A percentile compares a stretch with the other conserved stretches of the same genome.
Evolutionary conservation across 2,329 filamentous ascomycete species (phyloP).

Genomic region (Mollisiaceae sp.): DNA sequence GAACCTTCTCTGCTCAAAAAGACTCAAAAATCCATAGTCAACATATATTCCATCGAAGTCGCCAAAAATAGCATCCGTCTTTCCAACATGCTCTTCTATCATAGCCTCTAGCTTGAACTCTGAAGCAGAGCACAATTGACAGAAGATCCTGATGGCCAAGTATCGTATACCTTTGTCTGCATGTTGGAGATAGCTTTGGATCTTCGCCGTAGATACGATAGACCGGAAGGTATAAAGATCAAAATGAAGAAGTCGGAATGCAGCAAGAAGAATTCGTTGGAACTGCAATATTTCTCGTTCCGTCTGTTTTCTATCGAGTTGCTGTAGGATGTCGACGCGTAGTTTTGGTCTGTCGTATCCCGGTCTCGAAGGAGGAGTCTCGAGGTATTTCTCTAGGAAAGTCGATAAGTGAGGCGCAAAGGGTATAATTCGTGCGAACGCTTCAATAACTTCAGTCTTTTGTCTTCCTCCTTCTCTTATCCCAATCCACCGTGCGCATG

Average conservation of each 20-base stretch:
- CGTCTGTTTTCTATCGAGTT: slow-evolving; percentile 39
- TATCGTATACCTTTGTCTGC: slow-evolving; percentile 69
- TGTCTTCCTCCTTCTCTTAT: slow-evolving; percentile 28
- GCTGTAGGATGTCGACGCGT: slow-evolving; percentile 33
- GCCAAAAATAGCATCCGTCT: slow-evolving; percentile 64
- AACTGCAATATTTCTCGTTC: slow-evolving; percentile 46
- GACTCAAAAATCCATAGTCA: slow-evolving; percentile 76
- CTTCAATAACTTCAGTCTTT: slow-evolving; percentile 59
- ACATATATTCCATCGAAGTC: slow-evolving; percentile 76
- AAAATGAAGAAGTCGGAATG: slow-evolving; percentile 81
- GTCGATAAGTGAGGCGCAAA: slow-evolving; percentile 80
- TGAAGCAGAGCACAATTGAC: slow-evolving; percentile 77
- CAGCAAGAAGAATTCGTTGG: slow-evolving; percentile 63
- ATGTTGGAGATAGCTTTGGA: slow-evolving; percentile 73
- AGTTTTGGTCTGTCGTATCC: slow-evolving; percentile 36
- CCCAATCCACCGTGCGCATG: slow-evolving; percentile 79
- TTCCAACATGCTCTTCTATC: slow-evolving; percentile 67
- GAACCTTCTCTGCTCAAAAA: slow-evolving; percentile 56
- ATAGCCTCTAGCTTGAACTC: slow-evolving; percentile 79
- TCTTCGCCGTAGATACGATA: slow-evolving; percentile 66
- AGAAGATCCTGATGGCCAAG: slow-evolving; percentile 81
- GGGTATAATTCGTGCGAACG: slow-evolving; percentile 80
- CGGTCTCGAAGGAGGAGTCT: slow-evolving; percentile 35
- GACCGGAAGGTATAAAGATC: slow-evolving; percentile 71
- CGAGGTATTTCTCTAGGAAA: slow-evolving; percentile 63